A percentile compares a stretch with the other conserved stretches of the same genome.
These are phyloP conservation scores for Brassica rapa DNA, from an alignment of 345 rosid genomes.

Conservation along the genomic window DNA sequence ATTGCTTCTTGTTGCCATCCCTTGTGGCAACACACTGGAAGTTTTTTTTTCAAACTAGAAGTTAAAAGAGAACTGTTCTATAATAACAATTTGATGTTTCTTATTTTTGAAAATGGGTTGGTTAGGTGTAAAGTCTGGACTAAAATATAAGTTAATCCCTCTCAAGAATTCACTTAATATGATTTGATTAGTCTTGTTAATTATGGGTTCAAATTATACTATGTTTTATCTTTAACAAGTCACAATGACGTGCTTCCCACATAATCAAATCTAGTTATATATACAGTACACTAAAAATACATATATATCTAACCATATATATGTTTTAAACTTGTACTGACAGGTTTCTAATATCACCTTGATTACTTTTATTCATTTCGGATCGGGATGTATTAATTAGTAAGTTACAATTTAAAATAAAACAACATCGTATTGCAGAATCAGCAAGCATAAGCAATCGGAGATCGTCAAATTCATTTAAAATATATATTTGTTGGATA, in stretches of 20 bases:
- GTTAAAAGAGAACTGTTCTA: too few relatives aligned
- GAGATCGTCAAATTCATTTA: neutral
- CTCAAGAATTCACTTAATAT: slow-evolving; percentile 26
- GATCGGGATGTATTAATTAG: neutral
- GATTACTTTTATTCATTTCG: neutral
- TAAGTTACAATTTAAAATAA: neutral
- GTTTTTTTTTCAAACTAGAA: too few relatives aligned
- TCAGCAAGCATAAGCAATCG: neutral
- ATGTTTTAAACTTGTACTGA: neutral
- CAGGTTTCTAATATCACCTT: neutral
- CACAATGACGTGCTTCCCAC: slow-evolving; percentile 41
- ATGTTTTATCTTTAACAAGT: neutral
- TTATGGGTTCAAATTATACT: neutral
- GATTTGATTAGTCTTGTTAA: slow-evolving; percentile 10
- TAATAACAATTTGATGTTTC: slow-evolving; percentile 12
- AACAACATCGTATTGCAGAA: slow-evolving; percentile 4
- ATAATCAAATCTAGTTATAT: slow-evolving; percentile 19
- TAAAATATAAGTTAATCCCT: neutral
- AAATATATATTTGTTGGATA: neutral
- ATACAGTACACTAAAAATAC: neutral
- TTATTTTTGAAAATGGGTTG: neutral
- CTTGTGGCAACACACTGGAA: too few relatives aligned
- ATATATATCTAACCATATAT: neutral
- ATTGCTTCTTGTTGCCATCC: too few relatives aligned
- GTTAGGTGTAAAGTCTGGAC: slow-evolving; percentile 38